phyloP scores from a whole-genome alignment of 805 yeast species.

The Candida sakaeoensis region DNA sequence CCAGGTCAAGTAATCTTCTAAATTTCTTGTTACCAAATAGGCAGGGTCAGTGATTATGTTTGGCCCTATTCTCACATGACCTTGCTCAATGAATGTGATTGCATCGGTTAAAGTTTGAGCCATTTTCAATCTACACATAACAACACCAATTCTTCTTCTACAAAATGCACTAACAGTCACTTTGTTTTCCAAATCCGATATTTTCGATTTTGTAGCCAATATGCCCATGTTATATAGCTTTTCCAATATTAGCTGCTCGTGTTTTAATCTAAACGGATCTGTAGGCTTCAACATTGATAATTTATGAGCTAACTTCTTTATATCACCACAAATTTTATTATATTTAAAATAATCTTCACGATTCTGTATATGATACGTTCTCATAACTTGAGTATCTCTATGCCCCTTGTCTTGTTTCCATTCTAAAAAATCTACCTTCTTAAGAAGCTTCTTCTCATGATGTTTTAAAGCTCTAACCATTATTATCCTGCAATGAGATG shows the following conservation, averaged over 20 bases:
- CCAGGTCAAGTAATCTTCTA: slow-evolving; percentile 98
- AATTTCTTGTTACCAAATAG: slow-evolving; percentile 81
- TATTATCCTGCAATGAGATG: slow-evolving; percentile 6
- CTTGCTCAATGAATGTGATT: slow-evolving; percentile 89
- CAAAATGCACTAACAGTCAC: slow-evolving; percentile 90
- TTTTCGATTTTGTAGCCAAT: slow-evolving; percentile 80
- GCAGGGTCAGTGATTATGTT: slow-evolving; percentile 95
- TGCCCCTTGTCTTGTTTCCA: slow-evolving; percentile 97
- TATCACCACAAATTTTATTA: slow-evolving; percentile 87
- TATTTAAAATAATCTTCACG: slow-evolving; percentile 95
- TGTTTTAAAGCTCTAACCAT: slow-evolving; percentile 89
- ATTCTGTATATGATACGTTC: slow-evolving; percentile 88
- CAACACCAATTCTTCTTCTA: slow-evolving; percentile 88
- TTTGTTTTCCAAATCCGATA: slow-evolving; percentile 87
- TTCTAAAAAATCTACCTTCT: slow-evolving; percentile 93
- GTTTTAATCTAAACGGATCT: slow-evolving; percentile 83
- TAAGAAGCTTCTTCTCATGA: slow-evolving; percentile 91
- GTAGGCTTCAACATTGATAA: slow-evolving; percentile 80
- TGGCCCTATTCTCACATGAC: slow-evolving; percentile 97
- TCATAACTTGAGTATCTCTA: slow-evolving; percentile 94
- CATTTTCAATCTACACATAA: slow-evolving; percentile 93
- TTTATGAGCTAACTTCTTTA: slow-evolving; percentile 82
- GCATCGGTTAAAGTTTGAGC: slow-evolving; percentile 87
- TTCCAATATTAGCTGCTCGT: slow-evolving; percentile 83
- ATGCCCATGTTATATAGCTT: slow-evolving; percentile 88